A percentile compares a stretch with the other conserved stretches of the same genome.
phyloP scores from a whole-genome alignment of 768 basidiomycete genomes.

The Gloeophyllum trabeum region DNA sequence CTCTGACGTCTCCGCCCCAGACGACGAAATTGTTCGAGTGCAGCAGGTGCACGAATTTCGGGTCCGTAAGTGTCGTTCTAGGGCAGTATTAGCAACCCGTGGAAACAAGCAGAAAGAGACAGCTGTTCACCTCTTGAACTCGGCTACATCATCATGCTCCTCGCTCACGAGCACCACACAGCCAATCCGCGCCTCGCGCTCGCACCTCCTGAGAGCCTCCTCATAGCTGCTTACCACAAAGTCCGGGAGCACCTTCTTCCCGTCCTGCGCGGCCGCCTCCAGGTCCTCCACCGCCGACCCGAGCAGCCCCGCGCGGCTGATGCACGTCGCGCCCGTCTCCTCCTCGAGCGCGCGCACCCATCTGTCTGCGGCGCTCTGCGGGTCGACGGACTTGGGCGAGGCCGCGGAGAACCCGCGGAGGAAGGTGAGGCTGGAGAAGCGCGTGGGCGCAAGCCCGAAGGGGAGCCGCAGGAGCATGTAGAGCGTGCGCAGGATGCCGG shows the following conservation, averaged over 20 bases:
- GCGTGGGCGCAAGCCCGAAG: constrained; percentile 44
- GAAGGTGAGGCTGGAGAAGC: constrained; percentile 36
- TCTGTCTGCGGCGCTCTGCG: constrained; percentile 51
- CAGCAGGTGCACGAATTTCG: constrained; percentile 54
- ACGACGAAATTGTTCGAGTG: constrained; percentile 68
- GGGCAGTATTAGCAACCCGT: background rate
- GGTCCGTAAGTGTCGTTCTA: constrained; percentile 69
- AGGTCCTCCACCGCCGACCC: constrained; percentile 20
- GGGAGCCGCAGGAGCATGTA: constrained; percentile 60
- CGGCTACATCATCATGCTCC: constrained; percentile 83
- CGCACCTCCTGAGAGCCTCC: constrained; percentile 56
- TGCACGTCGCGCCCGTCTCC: constrained; percentile 65
- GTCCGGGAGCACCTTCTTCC: constrained; percentile 55
- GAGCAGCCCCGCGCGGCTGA: constrained; percentile 30
- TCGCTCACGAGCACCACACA: constrained; percentile 78
- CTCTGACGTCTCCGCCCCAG: constrained; percentile 89
- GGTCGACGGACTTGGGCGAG: constrained; percentile 23
- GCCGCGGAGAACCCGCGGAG: constrained; percentile 23
- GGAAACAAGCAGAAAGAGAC: background rate
- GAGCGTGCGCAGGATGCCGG: constrained; percentile 51
- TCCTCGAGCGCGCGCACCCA: constrained; percentile 80
- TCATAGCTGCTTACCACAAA: constrained; percentile 80
- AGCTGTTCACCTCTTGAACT: constrained; percentile 65
- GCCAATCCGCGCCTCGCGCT: constrained; percentile 61
- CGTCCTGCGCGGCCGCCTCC: constrained; percentile 25